These are phyloP conservation scores for Cercospora canescens DNA, from an alignment of 2,329 filamentous ascomycete species.

Conservation along the genomic window DNA sequence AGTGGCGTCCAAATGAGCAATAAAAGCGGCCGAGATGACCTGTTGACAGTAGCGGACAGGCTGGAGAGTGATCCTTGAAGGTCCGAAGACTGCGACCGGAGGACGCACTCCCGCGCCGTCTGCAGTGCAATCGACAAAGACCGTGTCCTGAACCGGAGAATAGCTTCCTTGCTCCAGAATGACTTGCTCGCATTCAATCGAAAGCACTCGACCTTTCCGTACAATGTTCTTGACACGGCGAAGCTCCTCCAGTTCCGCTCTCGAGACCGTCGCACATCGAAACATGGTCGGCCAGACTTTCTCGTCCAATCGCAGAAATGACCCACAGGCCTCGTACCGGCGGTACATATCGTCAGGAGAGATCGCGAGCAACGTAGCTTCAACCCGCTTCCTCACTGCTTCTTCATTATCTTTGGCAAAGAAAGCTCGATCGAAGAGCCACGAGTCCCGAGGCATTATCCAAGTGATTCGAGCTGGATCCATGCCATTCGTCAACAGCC, in stretches of 20 bases:
- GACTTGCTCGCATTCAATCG: slow-evolving; percentile 11
- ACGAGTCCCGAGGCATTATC: slow-evolving; percentile 27
- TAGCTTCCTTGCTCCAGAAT: slow-evolving; percentile 12
- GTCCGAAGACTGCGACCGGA: slow-evolving; percentile 16
- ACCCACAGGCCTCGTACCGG: slow-evolving; percentile 5
- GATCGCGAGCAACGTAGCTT: slow-evolving; percentile 7
- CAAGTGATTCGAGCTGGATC: slow-evolving; percentile 17
- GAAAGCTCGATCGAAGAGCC: slow-evolving; percentile 17
- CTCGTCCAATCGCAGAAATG: slow-evolving; percentile 7
- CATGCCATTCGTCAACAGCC: slow-evolving; percentile 20
- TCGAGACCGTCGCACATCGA: slow-evolving; percentile 21
- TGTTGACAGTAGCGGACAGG: slow-evolving; percentile 25
- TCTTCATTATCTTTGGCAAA: slow-evolving; percentile 1
- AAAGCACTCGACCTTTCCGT: slow-evolving; percentile 16
- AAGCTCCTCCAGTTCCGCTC: slow-evolving; percentile 19
- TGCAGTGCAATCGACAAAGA: slow-evolving; percentile 25
- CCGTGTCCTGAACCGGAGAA: slow-evolving; percentile 8
- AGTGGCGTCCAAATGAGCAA: slow-evolving; percentile 22
- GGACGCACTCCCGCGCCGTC: slow-evolving; percentile 12
- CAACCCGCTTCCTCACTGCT: background rate
- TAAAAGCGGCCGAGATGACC: slow-evolving; percentile 25
- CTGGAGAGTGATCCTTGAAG: slow-evolving; percentile 19
- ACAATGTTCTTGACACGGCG: slow-evolving; percentile 17
- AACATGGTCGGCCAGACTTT: slow-evolving; percentile 20
- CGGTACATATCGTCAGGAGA: slow-evolving; percentile 16